Evolutionary conservation across 495 filamentous ascomycete species (phyloP).

Genomic region (Lophium mytilinum): DNA sequence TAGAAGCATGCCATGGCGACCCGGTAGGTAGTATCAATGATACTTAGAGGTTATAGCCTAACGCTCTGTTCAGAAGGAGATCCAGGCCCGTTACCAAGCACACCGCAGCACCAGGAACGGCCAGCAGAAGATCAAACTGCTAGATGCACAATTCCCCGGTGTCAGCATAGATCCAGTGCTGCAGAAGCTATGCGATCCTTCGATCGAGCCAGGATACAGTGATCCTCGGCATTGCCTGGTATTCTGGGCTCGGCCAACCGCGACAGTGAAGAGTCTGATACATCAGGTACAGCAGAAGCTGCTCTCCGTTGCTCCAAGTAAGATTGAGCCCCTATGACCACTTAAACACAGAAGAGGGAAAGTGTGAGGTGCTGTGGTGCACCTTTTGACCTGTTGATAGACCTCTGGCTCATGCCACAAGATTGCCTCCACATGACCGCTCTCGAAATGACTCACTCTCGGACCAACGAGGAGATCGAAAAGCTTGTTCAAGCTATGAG

Average conservation of each 20-base stretch:
- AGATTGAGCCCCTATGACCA: constrained; percentile 21
- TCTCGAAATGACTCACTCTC: constrained; percentile 70
- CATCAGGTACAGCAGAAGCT: constrained; percentile 59
- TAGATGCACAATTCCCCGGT: constrained; percentile 57
- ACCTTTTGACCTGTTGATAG: constrained; percentile 34
- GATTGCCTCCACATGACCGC: constrained; percentile 76
- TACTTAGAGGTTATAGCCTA: neutral
- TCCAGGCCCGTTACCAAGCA: constrained; percentile 62
- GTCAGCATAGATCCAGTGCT: constrained; percentile 71
- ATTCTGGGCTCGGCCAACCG: constrained; percentile 79
- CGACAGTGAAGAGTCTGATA: constrained; percentile 57
- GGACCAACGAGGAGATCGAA: constrained; percentile 53
- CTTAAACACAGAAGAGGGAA: neutral
- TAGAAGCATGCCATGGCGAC: constrained; percentile 40
- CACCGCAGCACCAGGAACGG: constrained; percentile 68
- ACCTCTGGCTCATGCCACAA: constrained; percentile 76
- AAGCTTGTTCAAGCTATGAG: constrained; percentile 47
- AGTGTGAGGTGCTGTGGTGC: neutral
- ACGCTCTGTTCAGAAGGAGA: constrained; percentile 43
- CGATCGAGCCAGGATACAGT: constrained; percentile 53
- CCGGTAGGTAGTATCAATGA: constrained; percentile 17
- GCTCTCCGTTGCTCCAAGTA: constrained; percentile 55
- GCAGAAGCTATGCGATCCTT: constrained; percentile 51
- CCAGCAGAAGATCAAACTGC: constrained; percentile 59
- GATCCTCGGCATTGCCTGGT: constrained; percentile 76